Percentiles rank a stretch among this genome's conserved stretches.
phyloP scores from a whole-genome alignment of 352 stramenopile genomes.

The Globisporangium spinosum region DNA sequence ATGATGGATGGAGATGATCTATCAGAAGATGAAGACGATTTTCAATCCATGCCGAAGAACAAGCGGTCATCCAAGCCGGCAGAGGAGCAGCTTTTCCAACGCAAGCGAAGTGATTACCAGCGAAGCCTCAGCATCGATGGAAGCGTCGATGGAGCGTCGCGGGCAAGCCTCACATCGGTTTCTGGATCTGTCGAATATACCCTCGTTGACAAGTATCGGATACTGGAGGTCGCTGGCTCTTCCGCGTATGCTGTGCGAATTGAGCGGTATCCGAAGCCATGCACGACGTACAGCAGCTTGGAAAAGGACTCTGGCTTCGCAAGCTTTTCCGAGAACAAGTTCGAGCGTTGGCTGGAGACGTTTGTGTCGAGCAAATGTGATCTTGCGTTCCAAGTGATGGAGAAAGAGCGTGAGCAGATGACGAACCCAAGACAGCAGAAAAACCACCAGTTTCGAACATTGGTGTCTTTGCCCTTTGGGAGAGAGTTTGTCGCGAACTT shows the following conservation, averaged over 20 bases:
- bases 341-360: constrained; percentile 69
- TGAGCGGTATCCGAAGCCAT: constrained; percentile 76
- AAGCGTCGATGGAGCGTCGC: constrained; percentile 15
- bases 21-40: constrained; percentile 44
- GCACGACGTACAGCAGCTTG: constrained; percentile 59
- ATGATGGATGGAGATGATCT: constrained; percentile 74
- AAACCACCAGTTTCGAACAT: constrained; percentile 61
- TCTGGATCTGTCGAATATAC: constrained; percentile 53
- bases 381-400: constrained; percentile 43
- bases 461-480: constrained; percentile 69
- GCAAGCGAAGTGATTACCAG: constrained; percentile 35
- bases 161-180: constrained; percentile 55
- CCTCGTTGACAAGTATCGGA: constrained; percentile 63
- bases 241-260: constrained; percentile 75
- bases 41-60: constrained; percentile 11
- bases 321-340: constrained; percentile 62
- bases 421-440: constrained; percentile 61
- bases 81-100: constrained; percentile 70
- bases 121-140: constrained; percentile 44
- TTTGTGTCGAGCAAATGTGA: constrained; percentile 57
- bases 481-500: constrained; percentile 59
- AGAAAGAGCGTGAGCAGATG: constrained; percentile 40
- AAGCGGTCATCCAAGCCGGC: constrained; percentile 23
- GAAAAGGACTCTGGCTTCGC: constrained; percentile 52
- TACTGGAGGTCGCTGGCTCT: constrained; percentile 68